These are phyloP conservation scores for Trebouxia sp. DNA, from an alignment of 139 green algal genomes.

Conservation along the genomic window DNA sequence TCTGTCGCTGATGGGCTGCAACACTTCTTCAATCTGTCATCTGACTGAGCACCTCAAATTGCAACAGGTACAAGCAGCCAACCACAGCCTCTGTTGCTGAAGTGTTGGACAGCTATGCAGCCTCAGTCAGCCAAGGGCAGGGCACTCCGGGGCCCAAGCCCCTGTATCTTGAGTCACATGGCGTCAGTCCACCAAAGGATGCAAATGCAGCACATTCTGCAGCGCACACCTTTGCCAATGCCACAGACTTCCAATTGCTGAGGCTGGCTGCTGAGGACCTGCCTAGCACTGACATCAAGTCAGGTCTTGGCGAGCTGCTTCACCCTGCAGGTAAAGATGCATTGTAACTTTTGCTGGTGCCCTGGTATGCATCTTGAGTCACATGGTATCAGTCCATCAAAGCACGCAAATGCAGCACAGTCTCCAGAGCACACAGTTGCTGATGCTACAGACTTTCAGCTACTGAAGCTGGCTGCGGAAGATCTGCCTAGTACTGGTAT, in stretches of 20 bases:
- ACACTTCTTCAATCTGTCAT: neutral
- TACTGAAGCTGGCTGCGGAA: too few relatives aligned
- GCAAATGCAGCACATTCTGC: too few relatives aligned
- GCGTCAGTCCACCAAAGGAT: neutral
- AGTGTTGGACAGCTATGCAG: neutral
- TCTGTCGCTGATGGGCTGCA: neutral
- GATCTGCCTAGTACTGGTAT: too few relatives aligned
- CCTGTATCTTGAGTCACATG: neutral
- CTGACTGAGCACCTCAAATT: neutral
- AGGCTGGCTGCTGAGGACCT: constrained; percentile 50
- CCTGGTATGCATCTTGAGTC: too few relatives aligned
- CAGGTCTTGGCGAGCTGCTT: neutral
- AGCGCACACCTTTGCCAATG: too few relatives aligned
- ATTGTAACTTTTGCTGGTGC: too few relatives aligned
- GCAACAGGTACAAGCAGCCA: constrained; percentile 29
- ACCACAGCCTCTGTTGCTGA: neutral
- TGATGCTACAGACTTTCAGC: too few relatives aligned
- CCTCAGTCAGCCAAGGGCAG: neutral
- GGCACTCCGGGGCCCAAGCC: neutral
- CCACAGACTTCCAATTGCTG: constrained; percentile 74
- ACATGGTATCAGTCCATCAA: too few relatives aligned
- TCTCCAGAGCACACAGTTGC: too few relatives aligned
- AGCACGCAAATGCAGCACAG: too few relatives aligned
- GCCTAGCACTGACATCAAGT: neutral
- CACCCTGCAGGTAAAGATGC: neutral